phyloP scores from a whole-genome alignment of 2,329 filamentous ascomycete species.

The Fusarium marasasianum region DNA sequence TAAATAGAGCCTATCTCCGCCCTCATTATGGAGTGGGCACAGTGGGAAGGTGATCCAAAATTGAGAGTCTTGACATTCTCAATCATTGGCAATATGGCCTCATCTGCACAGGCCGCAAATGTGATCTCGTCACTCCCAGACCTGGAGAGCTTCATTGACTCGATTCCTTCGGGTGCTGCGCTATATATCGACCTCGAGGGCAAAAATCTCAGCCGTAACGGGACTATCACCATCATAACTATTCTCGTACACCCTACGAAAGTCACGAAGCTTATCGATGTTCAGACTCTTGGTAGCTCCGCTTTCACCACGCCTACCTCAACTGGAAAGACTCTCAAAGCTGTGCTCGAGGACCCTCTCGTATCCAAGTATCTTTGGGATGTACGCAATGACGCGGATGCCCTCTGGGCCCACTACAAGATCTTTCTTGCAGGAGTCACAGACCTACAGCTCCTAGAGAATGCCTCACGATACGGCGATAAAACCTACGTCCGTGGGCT shows the following conservation, averaged over 20 bases:
- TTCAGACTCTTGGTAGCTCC: neutral
- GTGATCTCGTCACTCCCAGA: neutral
- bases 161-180: neutral
- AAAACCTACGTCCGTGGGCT: neutral
- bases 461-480: accelerated
- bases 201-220: neutral
- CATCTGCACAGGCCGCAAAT: neutral
- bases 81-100: neutral
- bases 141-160: neutral
- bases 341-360: neutral
- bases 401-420: neutral
- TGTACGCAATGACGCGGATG: neutral
- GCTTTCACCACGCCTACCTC: neutral
- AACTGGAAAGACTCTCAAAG: neutral
- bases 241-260: neutral
- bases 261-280: neutral
- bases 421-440: neutral
- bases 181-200: neutral
- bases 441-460: neutral
- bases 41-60: no score
- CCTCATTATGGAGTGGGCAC: neutral
- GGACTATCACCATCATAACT: neutral
- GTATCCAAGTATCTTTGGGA: neutral
- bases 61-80: no score
- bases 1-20: neutral